phyloP scores from a whole-genome alignment of 2,329 filamentous ascomycete species.

The Chlorencoelia australis region DNA sequence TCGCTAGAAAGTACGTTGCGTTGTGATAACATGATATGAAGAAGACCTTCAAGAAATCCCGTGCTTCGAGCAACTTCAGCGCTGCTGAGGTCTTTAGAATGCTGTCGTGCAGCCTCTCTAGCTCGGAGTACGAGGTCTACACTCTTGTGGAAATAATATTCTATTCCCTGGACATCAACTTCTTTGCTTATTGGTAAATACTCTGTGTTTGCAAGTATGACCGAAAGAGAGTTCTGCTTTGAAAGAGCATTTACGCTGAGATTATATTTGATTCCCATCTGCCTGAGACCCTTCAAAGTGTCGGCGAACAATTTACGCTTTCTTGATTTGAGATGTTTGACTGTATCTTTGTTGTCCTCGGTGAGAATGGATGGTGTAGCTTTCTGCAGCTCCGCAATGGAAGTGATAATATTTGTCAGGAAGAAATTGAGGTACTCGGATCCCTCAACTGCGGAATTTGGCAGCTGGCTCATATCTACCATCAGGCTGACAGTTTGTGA shows the following conservation, averaged over 20 bases:
- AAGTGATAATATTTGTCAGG: slow-evolving; percentile 54
- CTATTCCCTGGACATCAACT: slow-evolving; percentile 34
- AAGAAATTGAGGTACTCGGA: slow-evolving; percentile 55
- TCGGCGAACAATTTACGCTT: slow-evolving; percentile 89
- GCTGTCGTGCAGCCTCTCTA: slow-evolving; percentile 57
- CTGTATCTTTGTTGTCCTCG: slow-evolving; percentile 72
- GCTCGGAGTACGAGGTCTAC: slow-evolving; percentile 63
- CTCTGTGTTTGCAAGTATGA: slow-evolving; percentile 53
- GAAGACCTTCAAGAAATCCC: slow-evolving; percentile 77
- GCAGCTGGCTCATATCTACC: slow-evolving; percentile 48
- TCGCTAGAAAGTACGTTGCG: slow-evolving; percentile 30
- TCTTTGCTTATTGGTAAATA: slow-evolving; percentile 25
- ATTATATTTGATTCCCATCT: slow-evolving; percentile 86
- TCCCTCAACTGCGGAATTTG: slow-evolving; percentile 43
- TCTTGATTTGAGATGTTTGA: slow-evolving; percentile 83
- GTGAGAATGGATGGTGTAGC: slow-evolving; percentile 74
- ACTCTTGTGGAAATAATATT: slow-evolving; percentile 71
- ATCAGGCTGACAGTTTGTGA: slow-evolving; percentile 65
- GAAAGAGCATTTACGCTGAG: slow-evolving; percentile 62
- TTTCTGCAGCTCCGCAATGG: slow-evolving; percentile 65
- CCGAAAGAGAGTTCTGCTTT: slow-evolving; percentile 60
- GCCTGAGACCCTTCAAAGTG: slow-evolving; percentile 68
- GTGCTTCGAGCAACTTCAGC: slow-evolving; percentile 71
- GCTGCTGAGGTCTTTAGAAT: slow-evolving; percentile 75
- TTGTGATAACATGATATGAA: slow-evolving; percentile 56